These are phyloP conservation scores for Neostapfia colusana DNA, from an alignment of 176 grass and related monocot species.

Conservation along the genomic window DNA sequence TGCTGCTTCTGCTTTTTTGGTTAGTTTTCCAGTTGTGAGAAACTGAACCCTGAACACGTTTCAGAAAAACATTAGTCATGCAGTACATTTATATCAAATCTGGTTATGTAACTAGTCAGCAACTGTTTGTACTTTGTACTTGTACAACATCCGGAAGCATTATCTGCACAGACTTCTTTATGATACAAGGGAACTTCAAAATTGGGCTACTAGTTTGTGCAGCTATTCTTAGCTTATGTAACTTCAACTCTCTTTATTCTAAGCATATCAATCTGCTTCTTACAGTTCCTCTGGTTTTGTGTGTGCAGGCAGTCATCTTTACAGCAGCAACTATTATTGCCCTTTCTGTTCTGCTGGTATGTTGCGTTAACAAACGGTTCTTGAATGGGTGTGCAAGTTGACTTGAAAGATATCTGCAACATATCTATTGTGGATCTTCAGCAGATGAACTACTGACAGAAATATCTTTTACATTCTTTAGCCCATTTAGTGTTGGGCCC, in stretches of 20 bases:
- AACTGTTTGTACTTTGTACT: background rate
- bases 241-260: background rate
- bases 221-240: background rate
- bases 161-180: background rate
- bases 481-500: background rate
- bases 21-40: conserved; percentile 42
- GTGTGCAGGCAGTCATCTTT: conserved; percentile 52
- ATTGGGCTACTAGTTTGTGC: background rate
- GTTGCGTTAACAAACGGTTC: conserved; percentile 40
- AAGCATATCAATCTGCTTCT: background rate
- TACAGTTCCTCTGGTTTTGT: conserved; percentile 17
- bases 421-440: background rate
- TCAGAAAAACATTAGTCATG: background rate
- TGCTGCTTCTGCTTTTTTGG: conserved; percentile 70
- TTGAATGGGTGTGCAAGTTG: conserved; percentile 36
- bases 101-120: conserved; percentile 1
- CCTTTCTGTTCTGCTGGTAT: conserved; percentile 53
- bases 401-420: conserved; percentile 20
- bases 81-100: background rate
- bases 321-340: conserved; percentile 52
- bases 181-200: background rate
- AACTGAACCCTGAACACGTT: background rate
- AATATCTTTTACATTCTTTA: conserved; percentile 40
- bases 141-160: background rate
- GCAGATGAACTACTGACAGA: conserved; percentile 15